These are phyloP conservation scores for Kwoniella dendrophila DNA, from an alignment of 768 basidiomycete species.

Conservation along the genomic window DNA sequence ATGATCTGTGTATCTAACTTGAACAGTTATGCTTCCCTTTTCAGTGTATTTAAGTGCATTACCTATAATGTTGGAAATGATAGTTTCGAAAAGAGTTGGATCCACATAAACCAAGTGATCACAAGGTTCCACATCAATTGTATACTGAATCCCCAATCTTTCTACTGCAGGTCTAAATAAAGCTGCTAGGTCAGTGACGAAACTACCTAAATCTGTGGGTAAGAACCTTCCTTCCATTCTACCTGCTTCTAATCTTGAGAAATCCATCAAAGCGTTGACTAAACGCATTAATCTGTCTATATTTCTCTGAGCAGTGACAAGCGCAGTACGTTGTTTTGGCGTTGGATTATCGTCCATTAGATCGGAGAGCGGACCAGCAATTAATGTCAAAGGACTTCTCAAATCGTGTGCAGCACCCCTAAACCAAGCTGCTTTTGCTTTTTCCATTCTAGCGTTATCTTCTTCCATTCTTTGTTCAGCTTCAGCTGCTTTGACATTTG, in stretches of 20 bases:
- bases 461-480: slow-evolving; percentile 29
- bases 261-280: slow-evolving; percentile 58
- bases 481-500: slow-evolving; percentile 39
- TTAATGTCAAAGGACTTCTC: slow-evolving; percentile 46
- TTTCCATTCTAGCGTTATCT: slow-evolving; percentile 40
- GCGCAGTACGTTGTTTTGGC: slow-evolving; percentile 19
- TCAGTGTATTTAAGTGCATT: slow-evolving; percentile 55
- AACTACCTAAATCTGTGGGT: slow-evolving; percentile 51
- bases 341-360: slow-evolving; percentile 31
- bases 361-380: slow-evolving; percentile 49
- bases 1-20: slow-evolving; percentile 41
- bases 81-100: slow-evolving; percentile 43
- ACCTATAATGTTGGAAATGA: slow-evolving; percentile 41
- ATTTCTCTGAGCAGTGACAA: slow-evolving; percentile 51
- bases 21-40: slow-evolving; percentile 53
- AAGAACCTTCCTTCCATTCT: slow-evolving; percentile 45
- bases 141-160: slow-evolving; percentile 37
- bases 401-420: slow-evolving; percentile 52
- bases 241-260: slow-evolving; percentile 56
- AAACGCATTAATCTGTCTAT: slow-evolving; percentile 55
- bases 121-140: slow-evolving; percentile 25
- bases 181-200: slow-evolving; percentile 53
- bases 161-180: slow-evolving; percentile 57
- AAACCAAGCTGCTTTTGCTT: slow-evolving; percentile 50
- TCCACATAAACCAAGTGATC: slow-evolving; percentile 42